A percentile compares a stretch with the other conserved stretches of the same genome.
Conservation (phyloP, 495 filamentous ascomycete species). For the Neohortaea acidophila region DNA sequence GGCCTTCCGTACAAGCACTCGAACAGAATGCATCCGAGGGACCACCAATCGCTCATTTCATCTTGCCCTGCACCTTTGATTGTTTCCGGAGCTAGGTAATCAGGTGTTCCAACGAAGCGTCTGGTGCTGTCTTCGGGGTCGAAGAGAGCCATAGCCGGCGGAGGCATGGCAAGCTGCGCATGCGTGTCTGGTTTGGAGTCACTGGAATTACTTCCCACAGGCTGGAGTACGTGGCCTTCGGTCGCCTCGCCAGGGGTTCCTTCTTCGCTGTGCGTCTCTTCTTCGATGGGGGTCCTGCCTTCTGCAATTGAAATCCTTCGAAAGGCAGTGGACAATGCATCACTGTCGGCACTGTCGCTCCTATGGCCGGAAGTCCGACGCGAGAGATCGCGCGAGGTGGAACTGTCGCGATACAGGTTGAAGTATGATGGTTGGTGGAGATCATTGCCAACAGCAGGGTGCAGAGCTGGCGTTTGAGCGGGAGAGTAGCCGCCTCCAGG, state of each 20-base stretch:
- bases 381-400: slow-evolving; percentile 53
- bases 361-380: slow-evolving; percentile 72
- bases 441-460: slow-evolving; percentile 53
- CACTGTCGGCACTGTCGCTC: slow-evolving; percentile 83
- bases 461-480: slow-evolving; percentile 70
- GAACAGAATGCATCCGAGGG: slow-evolving; percentile 90
- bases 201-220: slow-evolving; percentile 24
- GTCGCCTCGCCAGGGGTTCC: slow-evolving; percentile 47
- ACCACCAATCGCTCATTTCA: slow-evolving; percentile 99
- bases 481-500: slow-evolving; percentile 60
- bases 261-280: slow-evolving; percentile 52
- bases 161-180: slow-evolving; percentile 56
- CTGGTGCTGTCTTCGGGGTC: slow-evolving; percentile 88
- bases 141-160: slow-evolving; percentile 88
- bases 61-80: slow-evolving; percentile 91
- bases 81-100: slow-evolving; percentile 93
- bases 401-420: slow-evolving; percentile 52
- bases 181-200: slow-evolving; percentile 36
- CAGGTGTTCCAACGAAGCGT: slow-evolving; percentile 89
- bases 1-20: slow-evolving; percentile 88
- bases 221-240: slow-evolving; percentile 48
- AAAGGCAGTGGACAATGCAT: slow-evolving; percentile 57
- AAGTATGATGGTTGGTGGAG: slow-evolving; percentile 86
- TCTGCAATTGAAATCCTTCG: slow-evolving; percentile 70
- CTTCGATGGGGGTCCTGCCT: slow-evolving; percentile 41